Evolutionary conservation across 2,329 filamentous ascomycete species (phyloP).

Genomic region (Fusarium setosum): DNA sequence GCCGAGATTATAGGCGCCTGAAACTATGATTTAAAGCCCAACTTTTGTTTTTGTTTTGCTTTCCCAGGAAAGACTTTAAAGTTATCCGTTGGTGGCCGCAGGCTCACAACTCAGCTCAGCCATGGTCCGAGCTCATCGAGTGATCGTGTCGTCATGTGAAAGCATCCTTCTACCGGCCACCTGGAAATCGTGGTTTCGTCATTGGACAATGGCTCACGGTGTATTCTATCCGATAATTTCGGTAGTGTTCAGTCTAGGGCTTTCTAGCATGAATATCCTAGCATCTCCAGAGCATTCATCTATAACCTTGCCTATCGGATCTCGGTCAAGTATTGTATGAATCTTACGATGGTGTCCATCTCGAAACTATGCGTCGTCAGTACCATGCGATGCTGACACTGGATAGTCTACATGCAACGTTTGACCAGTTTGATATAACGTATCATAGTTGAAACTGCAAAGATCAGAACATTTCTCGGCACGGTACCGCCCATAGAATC

Average conservation of each 20-base stretch:
- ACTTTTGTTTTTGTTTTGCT: background rate
- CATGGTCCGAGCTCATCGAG: constrained; percentile 18
- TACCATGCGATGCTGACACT: no score
- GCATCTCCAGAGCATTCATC: background rate
- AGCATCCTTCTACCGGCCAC: constrained; percentile 15
- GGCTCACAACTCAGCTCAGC: background rate
- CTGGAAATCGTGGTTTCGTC: constrained; percentile 8
- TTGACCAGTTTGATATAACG: background rate
- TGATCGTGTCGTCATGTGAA: constrained; percentile 33
- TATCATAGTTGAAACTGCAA: background rate
- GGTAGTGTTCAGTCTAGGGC: background rate
- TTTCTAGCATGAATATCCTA: background rate
- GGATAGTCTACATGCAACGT: background rate
- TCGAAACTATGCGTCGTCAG: background rate
- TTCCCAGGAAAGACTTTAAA: background rate
- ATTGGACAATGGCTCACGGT: constrained; percentile 19
- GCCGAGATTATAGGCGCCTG: constrained; percentile 18
- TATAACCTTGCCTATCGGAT: background rate
- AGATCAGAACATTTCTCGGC: constrained; percentile 8
- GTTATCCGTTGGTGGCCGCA: constrained; percentile 3
- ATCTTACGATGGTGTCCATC: background rate
- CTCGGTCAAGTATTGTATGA: background rate
- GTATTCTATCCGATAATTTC: background rate
- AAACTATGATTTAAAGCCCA: background rate
- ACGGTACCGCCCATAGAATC: background rate